Base-by-base conservation (phyloP, 148 eudicot genomes). In the Pharnaceum exiguum region DNA sequence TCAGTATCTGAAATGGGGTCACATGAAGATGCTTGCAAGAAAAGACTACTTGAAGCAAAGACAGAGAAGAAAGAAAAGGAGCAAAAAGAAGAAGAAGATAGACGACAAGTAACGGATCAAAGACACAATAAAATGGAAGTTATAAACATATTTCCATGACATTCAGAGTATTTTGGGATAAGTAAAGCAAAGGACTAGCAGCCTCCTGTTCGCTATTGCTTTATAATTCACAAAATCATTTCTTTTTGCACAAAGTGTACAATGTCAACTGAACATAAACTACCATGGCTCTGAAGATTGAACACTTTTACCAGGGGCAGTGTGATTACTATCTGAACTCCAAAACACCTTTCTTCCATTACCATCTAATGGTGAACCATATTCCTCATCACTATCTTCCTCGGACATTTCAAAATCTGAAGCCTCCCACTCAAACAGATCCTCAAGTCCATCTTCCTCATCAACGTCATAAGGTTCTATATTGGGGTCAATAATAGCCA, bases 281-380 rank as follows among this genome's bases (percentile, higher is more conserved):
- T 82, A 89, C 96, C 94, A 89, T 22, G 82, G 80, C 48, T 77
- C 81, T 51, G 65, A 35, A 63, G 47, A 63, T 66, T 35, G 59
- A 51, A 36, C 39, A 56, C 46, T 51, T 45, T 63, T 38, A 40
- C 38, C 29, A 32, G 45, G 50, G 13, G 10, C 26, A 23, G 30
- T 32, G 38, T 51, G 43, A 69, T 44, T 43, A 42, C 49, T 49
- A 53, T 73, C 62, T 22, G 72, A 59, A n/a, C 62, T 84, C 94
- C 96, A 85, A 56, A 75, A 81, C 58, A 50, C 78, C 7, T 56
- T 69, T 22, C 60, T 56, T 60, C 42, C 51, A 42, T 67, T 59
- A 35, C 17, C 46, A 33, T 47, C 57, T 62, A 64, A 53, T 7
- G 69, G 59, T 10, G 39, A 60, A 59, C 37, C 33, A 55, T 57